Percentiles rank a stretch among this genome's conserved stretches.
These are phyloP conservation scores for cucumber (Cucumis sativus) DNA, from an alignment of 306 rosid species.

Conservation along the genomic window DNA sequence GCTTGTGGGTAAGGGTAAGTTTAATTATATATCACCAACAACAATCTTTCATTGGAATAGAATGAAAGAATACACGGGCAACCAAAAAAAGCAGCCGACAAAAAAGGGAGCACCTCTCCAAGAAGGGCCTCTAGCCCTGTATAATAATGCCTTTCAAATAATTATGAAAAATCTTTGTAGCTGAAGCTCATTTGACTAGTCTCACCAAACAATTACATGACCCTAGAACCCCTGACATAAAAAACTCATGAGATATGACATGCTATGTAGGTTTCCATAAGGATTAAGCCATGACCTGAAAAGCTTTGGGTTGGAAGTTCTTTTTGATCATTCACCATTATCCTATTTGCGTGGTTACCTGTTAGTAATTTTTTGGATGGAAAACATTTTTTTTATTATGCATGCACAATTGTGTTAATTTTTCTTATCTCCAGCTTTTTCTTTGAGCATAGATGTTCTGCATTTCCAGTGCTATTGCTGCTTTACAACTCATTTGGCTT, in stretches of 20 bases:
- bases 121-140: too few relatives aligned
- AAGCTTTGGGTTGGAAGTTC: not conserved
- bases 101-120: too few relatives aligned
- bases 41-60: too few relatives aligned
- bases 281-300: not conserved
- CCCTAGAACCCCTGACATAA: not conserved
- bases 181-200: not conserved
- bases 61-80: too few relatives aligned
- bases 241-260: not conserved
- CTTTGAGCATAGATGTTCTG: conserved; percentile 5
- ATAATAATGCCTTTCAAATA: too few relatives aligned
- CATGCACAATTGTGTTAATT: not conserved
- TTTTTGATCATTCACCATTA: not conserved
- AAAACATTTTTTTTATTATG: not conserved
- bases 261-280: not conserved
- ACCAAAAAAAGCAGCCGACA: too few relatives aligned
- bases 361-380: not conserved
- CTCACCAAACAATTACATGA: not conserved
- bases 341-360: not conserved
- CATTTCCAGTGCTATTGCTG: not conserved
- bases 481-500: conserved; percentile 18
- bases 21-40: too few relatives aligned
- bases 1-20: too few relatives aligned
- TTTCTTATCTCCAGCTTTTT: conserved; percentile 12
- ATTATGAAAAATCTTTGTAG: too few relatives aligned